These are phyloP conservation scores for Cyclanthera cordifolia DNA, from an alignment of 306 rosid species.

Conservation along the genomic window DNA sequence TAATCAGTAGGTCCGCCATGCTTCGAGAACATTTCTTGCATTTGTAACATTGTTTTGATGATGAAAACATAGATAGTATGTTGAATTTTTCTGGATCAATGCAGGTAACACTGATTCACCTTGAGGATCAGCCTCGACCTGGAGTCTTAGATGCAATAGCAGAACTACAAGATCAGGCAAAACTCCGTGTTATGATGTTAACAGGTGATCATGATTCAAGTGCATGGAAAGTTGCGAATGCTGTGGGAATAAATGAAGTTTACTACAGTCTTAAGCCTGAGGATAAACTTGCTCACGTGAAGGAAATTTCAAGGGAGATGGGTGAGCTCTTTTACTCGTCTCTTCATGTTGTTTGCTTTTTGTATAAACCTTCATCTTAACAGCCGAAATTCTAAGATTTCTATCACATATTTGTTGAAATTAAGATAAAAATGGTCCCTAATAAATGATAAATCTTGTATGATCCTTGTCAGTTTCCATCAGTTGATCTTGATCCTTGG, in stretches of 20 bases:
- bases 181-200: conserved; percentile 77
- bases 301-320: conserved; percentile 72
- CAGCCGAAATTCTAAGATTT: not conserved
- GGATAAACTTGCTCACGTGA: conserved; percentile 82
- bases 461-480: not conserved
- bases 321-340: conserved; percentile 32
- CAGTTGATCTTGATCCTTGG: not conserved
- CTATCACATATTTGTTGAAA: not conserved
- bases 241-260: conserved; percentile 78
- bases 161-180: conserved; percentile 61
- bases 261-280: conserved; percentile 86
- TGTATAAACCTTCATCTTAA: not conserved
- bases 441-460: not conserved
- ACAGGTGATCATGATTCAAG: conserved; percentile 90
- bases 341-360: not conserved
- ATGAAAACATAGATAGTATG: not conserved
- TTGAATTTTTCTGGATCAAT: conserved; percentile 7
- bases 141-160: conserved; percentile 62
- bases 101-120: conserved; percentile 89
- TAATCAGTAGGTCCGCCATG: not conserved
- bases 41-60: not conserved
- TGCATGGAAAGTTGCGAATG: conserved; percentile 81
- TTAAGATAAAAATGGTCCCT: not conserved
- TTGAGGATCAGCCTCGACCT: conserved; percentile 87
- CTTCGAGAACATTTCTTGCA: not conserved